These are phyloP conservation scores for Suaeda aralocaspica DNA, from an alignment of 148 eudicot genomes.

Conservation along the genomic window DNA sequence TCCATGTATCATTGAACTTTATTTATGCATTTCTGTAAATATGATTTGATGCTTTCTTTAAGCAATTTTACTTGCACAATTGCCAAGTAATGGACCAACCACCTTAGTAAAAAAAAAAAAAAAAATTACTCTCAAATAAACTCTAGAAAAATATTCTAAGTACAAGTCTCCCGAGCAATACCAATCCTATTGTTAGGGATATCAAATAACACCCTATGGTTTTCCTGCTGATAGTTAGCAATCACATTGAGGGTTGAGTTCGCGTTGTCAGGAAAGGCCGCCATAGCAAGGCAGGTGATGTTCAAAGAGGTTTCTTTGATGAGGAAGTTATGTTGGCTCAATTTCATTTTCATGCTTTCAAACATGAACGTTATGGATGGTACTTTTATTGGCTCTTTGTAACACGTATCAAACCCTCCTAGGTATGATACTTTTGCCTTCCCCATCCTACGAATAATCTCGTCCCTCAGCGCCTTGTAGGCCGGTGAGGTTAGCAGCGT, in stretches of 20 bases:
- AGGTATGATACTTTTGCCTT: conserved; percentile 48
- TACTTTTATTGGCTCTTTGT: conserved; percentile 40
- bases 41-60: no score
- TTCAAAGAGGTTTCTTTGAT: conserved; percentile 54
- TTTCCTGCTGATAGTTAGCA: conserved; percentile 83
- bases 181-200: conserved; percentile 67
- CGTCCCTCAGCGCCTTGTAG: conserved; percentile 60
- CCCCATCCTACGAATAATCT: conserved; percentile 51
- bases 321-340: conserved; percentile 64
- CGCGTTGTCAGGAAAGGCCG: conserved; percentile 41
- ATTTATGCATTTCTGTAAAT: no score
- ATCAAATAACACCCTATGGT: conserved; percentile 70
- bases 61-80: no score
- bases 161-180: conserved; percentile 63
- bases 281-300: conserved; percentile 72
- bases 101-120: no score
- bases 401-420: conserved; percentile 93
- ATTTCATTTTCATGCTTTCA: conserved; percentile 50
- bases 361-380: conserved; percentile 73
- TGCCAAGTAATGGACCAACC: no score
- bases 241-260: conserved; percentile 64
- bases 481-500: conserved; percentile 50
- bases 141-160: no score
- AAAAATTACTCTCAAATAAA: no score
- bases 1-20: no score